A percentile compares a stretch with the other conserved stretches of the same genome.
Evolutionary conservation across 257 asterid species (phyloP).

Genomic region (Nicotiana otophora): DNA sequence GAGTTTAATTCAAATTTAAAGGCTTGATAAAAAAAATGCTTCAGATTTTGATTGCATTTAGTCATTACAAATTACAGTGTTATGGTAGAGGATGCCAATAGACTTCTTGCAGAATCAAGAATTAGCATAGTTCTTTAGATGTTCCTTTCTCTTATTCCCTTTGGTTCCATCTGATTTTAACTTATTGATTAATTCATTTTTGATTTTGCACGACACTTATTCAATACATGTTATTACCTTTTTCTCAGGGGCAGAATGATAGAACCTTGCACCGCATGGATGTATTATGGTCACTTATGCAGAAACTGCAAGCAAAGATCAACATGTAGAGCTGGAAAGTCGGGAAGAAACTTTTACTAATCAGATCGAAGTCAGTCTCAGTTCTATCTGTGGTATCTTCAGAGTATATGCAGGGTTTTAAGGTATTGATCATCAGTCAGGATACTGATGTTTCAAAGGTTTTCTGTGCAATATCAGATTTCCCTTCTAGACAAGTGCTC

Average conservation of each 20-base stretch:
- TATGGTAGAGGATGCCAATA: not conserved
- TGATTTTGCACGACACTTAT: not conserved
- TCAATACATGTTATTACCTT: conserved; percentile 7
- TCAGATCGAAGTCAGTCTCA: not conserved
- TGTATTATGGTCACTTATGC: conserved; percentile 87
- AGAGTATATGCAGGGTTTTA: not conserved
- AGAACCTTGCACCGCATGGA: conserved; percentile 93
- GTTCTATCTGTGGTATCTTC: not conserved
- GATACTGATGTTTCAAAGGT: not conserved
- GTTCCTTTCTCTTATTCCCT: not conserved
- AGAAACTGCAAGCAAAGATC: conserved; percentile 63
- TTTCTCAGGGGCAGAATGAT: conserved; percentile 48
- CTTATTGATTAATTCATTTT: not conserved
- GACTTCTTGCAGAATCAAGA: not conserved
- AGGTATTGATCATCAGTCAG: not conserved
- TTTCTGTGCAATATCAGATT: not conserved
- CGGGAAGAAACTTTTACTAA: not conserved
- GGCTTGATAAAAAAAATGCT: not conserved
- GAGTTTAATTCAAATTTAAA: not conserved
- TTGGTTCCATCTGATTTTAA: not conserved
- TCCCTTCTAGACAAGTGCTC: conserved; percentile 2
- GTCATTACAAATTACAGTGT: not conserved
- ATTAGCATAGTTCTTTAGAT: not conserved
- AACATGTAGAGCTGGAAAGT: not conserved
- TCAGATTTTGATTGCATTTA: not conserved